These are phyloP conservation scores for Mycena amicta DNA, from an alignment of 768 basidiomycete species.

Conservation along the genomic window DNA sequence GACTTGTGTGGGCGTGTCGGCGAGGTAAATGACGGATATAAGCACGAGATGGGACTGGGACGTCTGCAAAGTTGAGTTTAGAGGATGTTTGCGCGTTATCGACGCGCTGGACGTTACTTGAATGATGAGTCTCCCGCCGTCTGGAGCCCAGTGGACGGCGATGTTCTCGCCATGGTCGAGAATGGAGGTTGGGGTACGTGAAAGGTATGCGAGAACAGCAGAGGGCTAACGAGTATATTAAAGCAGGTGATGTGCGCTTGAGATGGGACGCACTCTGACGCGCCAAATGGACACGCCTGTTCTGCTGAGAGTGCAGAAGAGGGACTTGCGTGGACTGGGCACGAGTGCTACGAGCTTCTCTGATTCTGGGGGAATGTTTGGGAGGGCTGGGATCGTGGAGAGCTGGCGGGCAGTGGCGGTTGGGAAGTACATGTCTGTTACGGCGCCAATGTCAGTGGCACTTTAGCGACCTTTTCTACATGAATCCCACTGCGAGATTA, in stretches of 20 bases:
- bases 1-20: constrained; percentile 57
- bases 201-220: constrained; percentile 69
- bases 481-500: constrained; percentile 7
- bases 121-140: constrained; percentile 77
- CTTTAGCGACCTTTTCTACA: too few relatives aligned
- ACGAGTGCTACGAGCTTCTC: constrained; percentile 51
- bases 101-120: constrained; percentile 52
- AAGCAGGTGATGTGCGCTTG: not conserved
- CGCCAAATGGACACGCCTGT: constrained; percentile 79
- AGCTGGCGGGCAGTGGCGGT: constrained; percentile 77
- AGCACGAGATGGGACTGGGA: constrained; percentile 79
- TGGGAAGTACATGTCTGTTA: constrained; percentile 75
- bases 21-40: constrained; percentile 62
- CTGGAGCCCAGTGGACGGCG: constrained; percentile 79
- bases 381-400: constrained; percentile 68
- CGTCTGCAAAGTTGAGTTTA: constrained; percentile 53
- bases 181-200: constrained; percentile 76
- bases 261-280: constrained; percentile 60
- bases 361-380: constrained; percentile 59
- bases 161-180: constrained; percentile 83
- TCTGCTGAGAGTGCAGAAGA: constrained; percentile 77
- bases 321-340: constrained; percentile 72
- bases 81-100: constrained; percentile 2
- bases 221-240: constrained; percentile 54
- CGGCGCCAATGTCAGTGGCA: too few relatives aligned